A percentile compares a stretch with the other conserved stretches of the same genome.
phyloP scores from a whole-genome alignment of 768 basidiomycete species.

The Inosperma sp. region DNA sequence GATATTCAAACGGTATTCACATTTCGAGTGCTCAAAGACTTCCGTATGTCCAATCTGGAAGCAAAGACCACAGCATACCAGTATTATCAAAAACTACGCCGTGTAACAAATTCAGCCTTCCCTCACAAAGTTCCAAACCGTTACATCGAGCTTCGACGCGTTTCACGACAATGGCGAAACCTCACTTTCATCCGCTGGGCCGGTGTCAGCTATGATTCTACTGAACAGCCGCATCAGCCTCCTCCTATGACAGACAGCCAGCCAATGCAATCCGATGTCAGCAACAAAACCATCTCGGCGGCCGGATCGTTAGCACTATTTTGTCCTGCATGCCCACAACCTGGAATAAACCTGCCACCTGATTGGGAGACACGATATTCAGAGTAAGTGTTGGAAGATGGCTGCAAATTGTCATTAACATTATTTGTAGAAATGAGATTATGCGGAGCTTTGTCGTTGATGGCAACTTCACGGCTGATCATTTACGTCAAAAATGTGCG shows the following conservation, averaged over 20 bases:
- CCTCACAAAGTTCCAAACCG: constrained; percentile 5
- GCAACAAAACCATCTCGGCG: too few relatives aligned
- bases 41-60: constrained; percentile 13
- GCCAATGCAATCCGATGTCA: too few relatives aligned
- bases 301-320: constrained; percentile 13
- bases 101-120: not conserved
- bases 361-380: not conserved
- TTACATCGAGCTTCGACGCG: constrained; percentile 12
- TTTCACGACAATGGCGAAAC: constrained; percentile 15
- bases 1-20: constrained; percentile 14
- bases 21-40: constrained; percentile 3
- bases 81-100: constrained; percentile 12
- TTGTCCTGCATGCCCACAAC: constrained; percentile 19
- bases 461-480: constrained; percentile 15
- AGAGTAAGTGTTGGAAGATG: not conserved
- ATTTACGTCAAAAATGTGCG: constrained; percentile 3
- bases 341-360: constrained; percentile 12
- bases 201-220: constrained; percentile 5
- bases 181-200: constrained; percentile 17
- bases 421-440: constrained; percentile 8
- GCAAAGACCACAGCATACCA: constrained; percentile 16
- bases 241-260: too few relatives aligned
- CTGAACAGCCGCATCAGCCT: too few relatives aligned
- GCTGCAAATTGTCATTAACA: not conserved
- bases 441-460: constrained; percentile 14